Percentiles rank a stretch among this genome's conserved stretches.
These are phyloP conservation scores for Carnegiea gigantea DNA, from an alignment of 179 eudicot genomes.

Conservation along the genomic window DNA sequence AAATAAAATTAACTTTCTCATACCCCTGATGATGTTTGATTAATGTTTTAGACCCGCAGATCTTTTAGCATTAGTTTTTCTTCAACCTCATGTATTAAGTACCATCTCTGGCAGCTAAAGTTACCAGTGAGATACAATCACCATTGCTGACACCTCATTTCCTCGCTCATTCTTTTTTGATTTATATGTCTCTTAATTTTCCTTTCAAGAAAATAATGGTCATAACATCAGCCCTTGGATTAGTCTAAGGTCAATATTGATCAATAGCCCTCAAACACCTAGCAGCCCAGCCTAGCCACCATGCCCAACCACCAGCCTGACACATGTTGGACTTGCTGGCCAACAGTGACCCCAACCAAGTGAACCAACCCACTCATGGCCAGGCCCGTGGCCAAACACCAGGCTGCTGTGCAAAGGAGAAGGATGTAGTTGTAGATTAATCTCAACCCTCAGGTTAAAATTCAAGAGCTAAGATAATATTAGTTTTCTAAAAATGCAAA, in stretches of 20 bases:
- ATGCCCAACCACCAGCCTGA: not conserved
- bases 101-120: not conserved
- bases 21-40: not conserved
- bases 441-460: not conserved
- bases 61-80: not conserved
- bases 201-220: not conserved
- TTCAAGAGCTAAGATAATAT: not conserved
- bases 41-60: not conserved
- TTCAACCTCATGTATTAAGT: not conserved
- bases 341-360: not conserved
- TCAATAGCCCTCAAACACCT: not conserved
- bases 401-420: not conserved
- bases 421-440: not conserved
- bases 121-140: not conserved
- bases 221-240: not conserved
- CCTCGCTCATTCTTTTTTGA: not conserved
- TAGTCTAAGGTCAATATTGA: no score
- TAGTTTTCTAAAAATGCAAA: not conserved
- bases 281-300: not conserved
- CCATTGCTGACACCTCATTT: not conserved
- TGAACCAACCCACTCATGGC: not conserved
- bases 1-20: no score
- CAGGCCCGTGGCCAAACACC: not conserved
- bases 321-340: not conserved
- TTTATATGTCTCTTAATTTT: not conserved